Conservation (phyloP, 2,329 filamentous ascomycete genomes). For the Pseudogymnoascus sp. region DNA sequence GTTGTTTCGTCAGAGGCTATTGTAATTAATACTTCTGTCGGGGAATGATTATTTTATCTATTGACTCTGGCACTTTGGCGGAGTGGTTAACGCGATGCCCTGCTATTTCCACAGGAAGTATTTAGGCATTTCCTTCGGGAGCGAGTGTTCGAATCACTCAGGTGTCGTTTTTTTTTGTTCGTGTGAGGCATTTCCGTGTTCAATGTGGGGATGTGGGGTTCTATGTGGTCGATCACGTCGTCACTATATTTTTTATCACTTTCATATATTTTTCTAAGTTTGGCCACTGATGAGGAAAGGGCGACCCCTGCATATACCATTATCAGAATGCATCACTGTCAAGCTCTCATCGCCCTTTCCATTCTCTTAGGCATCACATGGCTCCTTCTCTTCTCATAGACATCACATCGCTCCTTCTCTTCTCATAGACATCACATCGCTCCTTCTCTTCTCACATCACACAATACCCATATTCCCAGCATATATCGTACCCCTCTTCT, state of each 20-base stretch:
- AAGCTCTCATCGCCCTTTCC: background rate
- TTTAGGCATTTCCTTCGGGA: slow-evolving; percentile 10
- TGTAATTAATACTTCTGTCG: slow-evolving; percentile 5
- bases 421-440: background rate
- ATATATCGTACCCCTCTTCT: background rate
- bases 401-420: background rate
- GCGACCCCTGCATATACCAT: background rate
- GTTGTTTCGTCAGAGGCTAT: background rate
- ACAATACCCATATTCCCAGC: background rate
- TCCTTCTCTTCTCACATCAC: background rate
- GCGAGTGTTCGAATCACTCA: slow-evolving; percentile 12
- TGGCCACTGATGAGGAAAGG: background rate
- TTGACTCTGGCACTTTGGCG: slow-evolving; percentile 2
- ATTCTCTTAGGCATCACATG: background rate
- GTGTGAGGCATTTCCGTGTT: background rate
- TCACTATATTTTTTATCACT: background rate
- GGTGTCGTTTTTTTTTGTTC: background rate
- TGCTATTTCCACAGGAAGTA: slow-evolving; percentile 9
- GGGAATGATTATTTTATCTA: background rate
- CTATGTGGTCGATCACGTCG: background rate
- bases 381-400: background rate
- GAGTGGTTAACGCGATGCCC: slow-evolving; percentile 12
- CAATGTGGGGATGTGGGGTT: background rate
- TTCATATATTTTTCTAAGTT: background rate
- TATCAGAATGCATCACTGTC: background rate